A percentile compares a stretch with the other conserved stretches of the same genome.
Conservation (phyloP, 768 basidiomycete genomes). For the Gymnopilus dilepis region DNA sequence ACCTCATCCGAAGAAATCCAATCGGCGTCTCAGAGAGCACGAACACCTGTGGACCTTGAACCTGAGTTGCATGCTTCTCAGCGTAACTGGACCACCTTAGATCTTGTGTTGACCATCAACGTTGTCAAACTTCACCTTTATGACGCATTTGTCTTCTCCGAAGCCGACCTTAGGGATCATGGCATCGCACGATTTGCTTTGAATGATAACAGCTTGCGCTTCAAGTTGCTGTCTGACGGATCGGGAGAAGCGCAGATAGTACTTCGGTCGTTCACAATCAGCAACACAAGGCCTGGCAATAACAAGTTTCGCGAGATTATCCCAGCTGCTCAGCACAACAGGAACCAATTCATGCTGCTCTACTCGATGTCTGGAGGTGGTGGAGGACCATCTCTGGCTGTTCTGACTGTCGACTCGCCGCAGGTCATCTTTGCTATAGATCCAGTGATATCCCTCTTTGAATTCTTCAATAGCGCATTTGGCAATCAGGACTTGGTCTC, state of each 20-base stretch:
- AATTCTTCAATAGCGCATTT: slow-evolving; percentile 77
- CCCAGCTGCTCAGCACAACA: slow-evolving; percentile 84
- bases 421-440: slow-evolving; percentile 92
- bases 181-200: slow-evolving; percentile 89
- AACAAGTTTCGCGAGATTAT: slow-evolving; percentile 95
- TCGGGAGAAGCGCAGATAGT: slow-evolving; percentile 88
- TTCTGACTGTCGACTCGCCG: slow-evolving; percentile 92
- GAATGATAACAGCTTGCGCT: slow-evolving; percentile 75
- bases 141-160: slow-evolving; percentile 63
- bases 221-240: slow-evolving; percentile 83
- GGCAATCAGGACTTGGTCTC: not conserved
- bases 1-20: slow-evolving; percentile 16
- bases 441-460: slow-evolving; percentile 86
- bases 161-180: slow-evolving; percentile 66
- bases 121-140: slow-evolving; percentile 87
- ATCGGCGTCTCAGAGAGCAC: slow-evolving; percentile 12
- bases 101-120: slow-evolving; percentile 73
- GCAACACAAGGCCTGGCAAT: slow-evolving; percentile 80
- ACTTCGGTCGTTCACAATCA: slow-evolving; percentile 90
- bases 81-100: slow-evolving; percentile 67
- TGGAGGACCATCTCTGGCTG: slow-evolving; percentile 64
- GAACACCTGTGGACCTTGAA: slow-evolving; percentile 46
- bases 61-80: slow-evolving; percentile 59
- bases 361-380: slow-evolving; percentile 76
- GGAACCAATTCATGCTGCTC: slow-evolving; percentile 93